phyloP scores from a whole-genome alignment of 768 basidiomycete genomes.

The Kwoniella botswanensis region DNA sequence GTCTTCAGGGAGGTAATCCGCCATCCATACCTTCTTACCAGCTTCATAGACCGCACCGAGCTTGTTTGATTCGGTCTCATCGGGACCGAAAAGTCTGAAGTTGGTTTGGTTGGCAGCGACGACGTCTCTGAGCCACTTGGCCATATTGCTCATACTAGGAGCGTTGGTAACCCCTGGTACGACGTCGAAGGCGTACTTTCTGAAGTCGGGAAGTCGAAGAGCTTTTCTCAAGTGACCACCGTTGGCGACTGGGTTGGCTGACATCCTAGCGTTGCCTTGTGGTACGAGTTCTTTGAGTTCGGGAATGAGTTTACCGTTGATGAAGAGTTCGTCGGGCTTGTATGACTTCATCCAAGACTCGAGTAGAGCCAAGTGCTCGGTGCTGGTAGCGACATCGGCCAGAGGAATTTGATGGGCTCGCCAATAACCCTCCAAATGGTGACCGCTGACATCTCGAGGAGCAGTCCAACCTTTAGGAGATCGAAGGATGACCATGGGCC shows the following conservation, averaged over 20 bases:
- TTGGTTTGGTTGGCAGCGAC: conserved; percentile 37
- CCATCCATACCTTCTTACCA: conserved; percentile 65
- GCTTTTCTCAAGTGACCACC: conserved; percentile 42
- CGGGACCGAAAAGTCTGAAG: conserved; percentile 51
- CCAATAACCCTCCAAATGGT: conserved; percentile 80
- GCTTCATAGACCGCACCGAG: conserved; percentile 67
- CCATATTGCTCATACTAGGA: conserved; percentile 44
- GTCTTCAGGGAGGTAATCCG: conserved; percentile 84
- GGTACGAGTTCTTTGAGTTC: conserved; percentile 71
- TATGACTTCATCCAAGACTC: conserved; percentile 78
- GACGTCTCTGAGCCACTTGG: conserved; percentile 45
- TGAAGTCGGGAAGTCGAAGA: conserved; percentile 42
- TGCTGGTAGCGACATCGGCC: conserved; percentile 71
- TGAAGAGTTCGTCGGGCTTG: conserved; percentile 70
- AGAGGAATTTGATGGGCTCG: conserved; percentile 87
- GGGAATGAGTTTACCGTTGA: conserved; percentile 64
- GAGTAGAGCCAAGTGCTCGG: conserved; percentile 68
- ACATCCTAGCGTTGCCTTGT: conserved; percentile 51
- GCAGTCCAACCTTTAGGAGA: conserved; percentile 66
- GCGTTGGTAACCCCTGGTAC: conserved; percentile 40
- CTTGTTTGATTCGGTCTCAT: conserved; percentile 85
- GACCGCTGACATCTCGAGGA: conserved; percentile 69
- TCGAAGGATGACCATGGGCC: conserved; percentile 55
- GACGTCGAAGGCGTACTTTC: conserved; percentile 44
- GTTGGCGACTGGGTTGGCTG: conserved; percentile 50